Evolutionary conservation across 1,139 yeast species (phyloP).

Genomic region (Nakaseomyces delphensis): DNA sequence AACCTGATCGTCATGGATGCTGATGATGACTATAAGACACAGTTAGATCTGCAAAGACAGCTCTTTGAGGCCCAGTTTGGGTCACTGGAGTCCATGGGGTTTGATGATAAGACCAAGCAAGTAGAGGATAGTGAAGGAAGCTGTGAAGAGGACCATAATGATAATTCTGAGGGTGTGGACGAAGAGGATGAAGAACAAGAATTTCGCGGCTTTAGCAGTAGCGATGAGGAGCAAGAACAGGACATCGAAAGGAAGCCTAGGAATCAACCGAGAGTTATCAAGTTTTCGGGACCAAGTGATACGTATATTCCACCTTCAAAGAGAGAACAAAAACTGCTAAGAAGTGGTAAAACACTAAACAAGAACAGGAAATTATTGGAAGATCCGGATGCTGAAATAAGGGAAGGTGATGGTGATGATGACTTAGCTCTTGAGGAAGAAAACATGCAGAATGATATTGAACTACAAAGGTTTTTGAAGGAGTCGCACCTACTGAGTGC

Average conservation of each 20-base stretch:
- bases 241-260: background rate
- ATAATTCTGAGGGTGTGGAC: conserved; percentile 16
- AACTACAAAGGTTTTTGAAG: conserved; percentile 66
- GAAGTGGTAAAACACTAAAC: conserved; percentile 33
- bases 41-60: conserved; percentile 48
- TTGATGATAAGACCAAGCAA: conserved; percentile 42
- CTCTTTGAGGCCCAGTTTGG: conserved; percentile 70
- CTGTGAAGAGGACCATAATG: conserved; percentile 10
- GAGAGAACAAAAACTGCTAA: conserved; percentile 38
- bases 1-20: too few relatives aligned
- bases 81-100: conserved; percentile 50
- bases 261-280: conserved; percentile 38
- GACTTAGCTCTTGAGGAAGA: conserved; percentile 31
- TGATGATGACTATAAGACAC: conserved; percentile 38
- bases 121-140: background rate
- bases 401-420: conserved; percentile 27
- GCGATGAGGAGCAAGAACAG: conserved; percentile 1
- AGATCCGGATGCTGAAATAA: conserved; percentile 8
- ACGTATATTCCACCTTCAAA: conserved; percentile 33
- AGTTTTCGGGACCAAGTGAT: conserved; percentile 32
- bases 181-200: conserved; percentile 9
- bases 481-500: conserved; percentile 82
- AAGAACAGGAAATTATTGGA: conserved; percentile 11
- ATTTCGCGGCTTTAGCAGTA: conserved; percentile 4
- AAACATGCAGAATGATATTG: conserved; percentile 70